A percentile compares a stretch with the other conserved stretches of the same genome.
phyloP scores from a whole-genome alignment of 257 asterid genomes.

The Solanum tarijense region DNA sequence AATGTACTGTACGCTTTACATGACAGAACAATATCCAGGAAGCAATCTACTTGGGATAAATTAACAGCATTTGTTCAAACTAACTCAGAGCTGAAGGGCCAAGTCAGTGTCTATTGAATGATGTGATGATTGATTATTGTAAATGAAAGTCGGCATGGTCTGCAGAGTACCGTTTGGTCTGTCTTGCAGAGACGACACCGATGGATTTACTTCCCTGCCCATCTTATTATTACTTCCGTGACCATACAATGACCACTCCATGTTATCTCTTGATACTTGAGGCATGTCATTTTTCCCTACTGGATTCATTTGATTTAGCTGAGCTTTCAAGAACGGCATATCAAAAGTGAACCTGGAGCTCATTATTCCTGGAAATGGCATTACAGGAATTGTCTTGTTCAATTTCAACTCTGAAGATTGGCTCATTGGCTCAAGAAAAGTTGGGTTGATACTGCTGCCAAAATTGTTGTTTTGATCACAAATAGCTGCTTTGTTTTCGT shows the following conservation, averaged over 20 bases:
- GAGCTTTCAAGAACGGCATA: conserved; percentile 54
- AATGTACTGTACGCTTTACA: neutral
- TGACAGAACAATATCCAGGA: neutral
- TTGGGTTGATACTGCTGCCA: neutral
- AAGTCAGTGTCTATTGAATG: conserved; percentile 13
- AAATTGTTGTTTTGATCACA: neutral
- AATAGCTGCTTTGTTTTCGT: neutral
- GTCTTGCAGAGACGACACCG: neutral
- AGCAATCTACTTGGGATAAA: neutral
- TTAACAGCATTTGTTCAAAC: neutral
- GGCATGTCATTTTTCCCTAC: neutral
- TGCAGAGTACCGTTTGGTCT: neutral
- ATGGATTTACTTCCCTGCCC: neutral
- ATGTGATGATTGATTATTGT: neutral
- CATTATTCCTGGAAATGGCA: neutral
- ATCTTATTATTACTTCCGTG: neutral
- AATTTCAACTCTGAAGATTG: neutral
- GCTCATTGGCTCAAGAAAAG: neutral
- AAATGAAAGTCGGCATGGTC: conserved; percentile 1
- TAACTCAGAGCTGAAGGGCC: conserved; percentile 21
- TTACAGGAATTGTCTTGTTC: neutral
- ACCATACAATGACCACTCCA: neutral
- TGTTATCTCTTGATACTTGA: neutral
- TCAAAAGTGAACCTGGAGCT: conserved; percentile 40
- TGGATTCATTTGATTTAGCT: conserved; percentile 37